Percentiles rank a stretch among this genome's conserved stretches.
Evolutionary conservation across 75 land plant species (phyloP).

Genomic region (Pseudotsuga menziesii): DNA sequence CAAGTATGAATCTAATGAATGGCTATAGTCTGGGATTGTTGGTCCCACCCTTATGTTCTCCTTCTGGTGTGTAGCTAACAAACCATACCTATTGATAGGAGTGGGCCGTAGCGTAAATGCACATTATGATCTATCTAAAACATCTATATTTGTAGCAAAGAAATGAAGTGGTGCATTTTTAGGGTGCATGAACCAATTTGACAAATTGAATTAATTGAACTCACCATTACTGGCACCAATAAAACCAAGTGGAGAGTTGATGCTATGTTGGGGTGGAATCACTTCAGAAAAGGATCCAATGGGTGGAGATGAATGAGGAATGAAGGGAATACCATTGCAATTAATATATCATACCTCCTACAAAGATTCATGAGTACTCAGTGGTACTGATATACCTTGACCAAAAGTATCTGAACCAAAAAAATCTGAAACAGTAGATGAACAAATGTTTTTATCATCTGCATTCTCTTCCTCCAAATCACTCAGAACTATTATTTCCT

Average conservation of each 20-base stretch:
- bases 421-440: constrained; percentile 30
- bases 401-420: constrained; percentile 18
- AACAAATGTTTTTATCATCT: constrained; percentile 23
- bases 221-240: constrained; percentile 37
- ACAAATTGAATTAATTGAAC: constrained; percentile 33
- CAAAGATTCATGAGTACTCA: constrained; percentile 13
- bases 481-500: constrained; percentile 84
- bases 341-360: constrained; percentile 16
- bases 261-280: constrained; percentile 16
- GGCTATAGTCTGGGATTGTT: constrained; percentile 19
- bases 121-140: constrained; percentile 28
- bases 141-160: constrained; percentile 52
- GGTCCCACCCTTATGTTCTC: constrained; percentile 14
- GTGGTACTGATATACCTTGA: constrained; percentile 7
- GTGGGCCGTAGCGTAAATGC: constrained; percentile 21
- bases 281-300: constrained; percentile 30
- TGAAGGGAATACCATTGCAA: constrained; percentile 19
- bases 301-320: constrained; percentile 20
- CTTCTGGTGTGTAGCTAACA: constrained; percentile 24
- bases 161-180: constrained; percentile 36
- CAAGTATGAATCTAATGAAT: constrained; percentile 6
- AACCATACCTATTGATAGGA: constrained; percentile 35
- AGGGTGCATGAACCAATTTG: constrained; percentile 26
- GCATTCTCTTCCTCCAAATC: constrained; percentile 82
- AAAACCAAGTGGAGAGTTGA: constrained; percentile 28